Conservation (phyloP, 179 eudicot species). For the Dionaea muscipula region DNA sequence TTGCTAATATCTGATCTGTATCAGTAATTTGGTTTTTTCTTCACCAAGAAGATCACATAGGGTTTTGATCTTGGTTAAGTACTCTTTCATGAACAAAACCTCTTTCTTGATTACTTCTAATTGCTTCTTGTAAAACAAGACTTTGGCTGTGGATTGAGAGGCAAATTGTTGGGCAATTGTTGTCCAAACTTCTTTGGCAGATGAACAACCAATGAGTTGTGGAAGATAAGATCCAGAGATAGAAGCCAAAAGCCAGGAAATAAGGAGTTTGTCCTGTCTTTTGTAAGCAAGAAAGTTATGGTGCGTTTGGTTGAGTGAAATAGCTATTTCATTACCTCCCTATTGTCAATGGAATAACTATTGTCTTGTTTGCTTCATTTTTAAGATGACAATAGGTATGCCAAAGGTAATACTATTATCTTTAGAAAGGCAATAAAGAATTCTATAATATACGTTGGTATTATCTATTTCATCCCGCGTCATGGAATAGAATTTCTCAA, state of each 20-base stretch:
- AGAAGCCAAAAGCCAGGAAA: background rate
- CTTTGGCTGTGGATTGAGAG: background rate
- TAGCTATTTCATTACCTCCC: no score
- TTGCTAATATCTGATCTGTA: background rate
- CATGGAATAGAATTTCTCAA: no score
- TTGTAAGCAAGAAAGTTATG: no score
- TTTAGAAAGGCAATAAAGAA: no score
- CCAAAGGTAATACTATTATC: no score
- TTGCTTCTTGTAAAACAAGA: background rate
- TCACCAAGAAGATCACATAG: background rate
- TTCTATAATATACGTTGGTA: no score
- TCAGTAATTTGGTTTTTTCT: background rate
- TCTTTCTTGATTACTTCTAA: background rate
- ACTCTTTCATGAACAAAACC: background rate
- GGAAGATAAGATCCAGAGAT: background rate
- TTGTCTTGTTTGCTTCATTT: no score
- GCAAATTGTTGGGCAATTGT: background rate
- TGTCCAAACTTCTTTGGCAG: background rate
- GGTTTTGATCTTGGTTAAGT: background rate
- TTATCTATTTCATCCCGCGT: no score
- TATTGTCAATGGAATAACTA: no score
- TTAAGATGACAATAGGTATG: no score
- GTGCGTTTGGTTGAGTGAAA: no score
- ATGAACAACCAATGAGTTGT: background rate
- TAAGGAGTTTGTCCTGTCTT: background rate